Evolutionary conservation across 2,329 filamentous ascomycete species (phyloP), one percentile per base, ranked within the genome.

Genomic region (Cladophialophora yegresii): DNA sequence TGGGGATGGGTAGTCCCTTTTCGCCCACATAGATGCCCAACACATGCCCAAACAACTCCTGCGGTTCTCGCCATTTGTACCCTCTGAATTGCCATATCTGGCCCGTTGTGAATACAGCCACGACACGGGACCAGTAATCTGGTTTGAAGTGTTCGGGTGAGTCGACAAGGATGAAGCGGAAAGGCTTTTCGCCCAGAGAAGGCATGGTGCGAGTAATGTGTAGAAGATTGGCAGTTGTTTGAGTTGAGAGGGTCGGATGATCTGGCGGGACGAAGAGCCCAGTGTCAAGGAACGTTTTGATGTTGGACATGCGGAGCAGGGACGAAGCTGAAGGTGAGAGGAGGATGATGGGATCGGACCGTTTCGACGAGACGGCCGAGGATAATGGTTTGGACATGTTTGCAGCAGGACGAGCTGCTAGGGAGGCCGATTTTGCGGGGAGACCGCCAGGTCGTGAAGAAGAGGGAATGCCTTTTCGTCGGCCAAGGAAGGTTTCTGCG

Each of bases 41-140:
- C 1, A 92, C 90, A 73, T 97, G 91, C 70, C 87, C 87, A 80
- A 99, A 99, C 56, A 99, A 83, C 74, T 98, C 95, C 13, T 87
- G 84, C 0, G 95, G 91, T 62, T 89, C 89, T 71, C 89, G 89
- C 92, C 95, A 99, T 78, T 96, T 96, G 84, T 99, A 99, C 71
- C 87, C 90, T 80, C 97, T 96, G 81, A 99, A 99, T 79, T 99
- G 95, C 95, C 95, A 99, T 9, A 89, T 88, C 80, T 99, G 95
- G 36, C 95, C 95, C 0, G 95, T 99, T 0, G 95, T 99, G 79
- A 99, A 98, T 63, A 99, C 93, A 12, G 91, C 95, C 1, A 97
- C 95, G 6, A 99, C 90, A 58, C 93, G 88, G 73, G 89, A 89
- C 95, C 95, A 99, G 81, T 98, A 97, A 75, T 98, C 93, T 0